Percentiles rank a stretch among this genome's conserved stretches.
These are phyloP conservation scores for Cladosporium sp. DNA, from an alignment of 2,329 filamentous ascomycete species.

Conservation along the genomic window DNA sequence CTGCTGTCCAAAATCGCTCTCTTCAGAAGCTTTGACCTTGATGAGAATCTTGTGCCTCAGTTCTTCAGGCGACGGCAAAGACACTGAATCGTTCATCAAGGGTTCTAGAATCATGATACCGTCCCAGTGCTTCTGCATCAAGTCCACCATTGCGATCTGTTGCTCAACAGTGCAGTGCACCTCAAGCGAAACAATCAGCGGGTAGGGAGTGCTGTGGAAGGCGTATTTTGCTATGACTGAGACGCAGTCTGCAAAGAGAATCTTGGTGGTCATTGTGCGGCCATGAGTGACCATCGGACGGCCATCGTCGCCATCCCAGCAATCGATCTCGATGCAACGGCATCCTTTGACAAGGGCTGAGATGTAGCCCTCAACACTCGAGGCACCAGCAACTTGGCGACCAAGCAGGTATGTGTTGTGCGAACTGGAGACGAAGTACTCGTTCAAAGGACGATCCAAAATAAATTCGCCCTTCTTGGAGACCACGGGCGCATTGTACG, in stretches of 20 bases:
- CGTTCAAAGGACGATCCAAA: constrained; percentile 85
- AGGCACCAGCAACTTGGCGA: constrained; percentile 83
- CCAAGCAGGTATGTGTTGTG: constrained; percentile 97
- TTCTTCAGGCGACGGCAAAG: constrained; percentile 82
- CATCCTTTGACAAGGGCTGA: constrained; percentile 83
- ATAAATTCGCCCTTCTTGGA: constrained; percentile 29
- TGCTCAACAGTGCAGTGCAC: constrained; percentile 86
- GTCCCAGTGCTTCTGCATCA: constrained; percentile 82
- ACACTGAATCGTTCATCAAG: constrained; percentile 65
- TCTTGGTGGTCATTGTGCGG: constrained; percentile 81
- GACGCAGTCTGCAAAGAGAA: constrained; percentile 89
- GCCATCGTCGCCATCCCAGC: constrained; percentile 90
- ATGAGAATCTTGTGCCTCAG: constrained; percentile 81
- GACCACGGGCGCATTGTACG: constrained; percentile 30
- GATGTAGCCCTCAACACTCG: constrained; percentile 94
- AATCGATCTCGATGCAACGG: constrained; percentile 95
- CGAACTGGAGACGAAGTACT: constrained; percentile 97
- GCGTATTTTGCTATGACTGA: constrained; percentile 93
- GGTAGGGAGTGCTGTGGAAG: constrained; percentile 82
- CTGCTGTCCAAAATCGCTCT: constrained; percentile 43
- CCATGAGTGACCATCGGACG: constrained; percentile 90
- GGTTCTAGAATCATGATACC: constrained; percentile 76
- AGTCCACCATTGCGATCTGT: constrained; percentile 83
- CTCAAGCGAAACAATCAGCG: constrained; percentile 91
- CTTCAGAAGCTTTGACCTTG: constrained; percentile 84